Base-by-base conservation (phyloP, 2,329 filamentous ascomycete genomes). In the Grosmannia penicillata region DNA sequence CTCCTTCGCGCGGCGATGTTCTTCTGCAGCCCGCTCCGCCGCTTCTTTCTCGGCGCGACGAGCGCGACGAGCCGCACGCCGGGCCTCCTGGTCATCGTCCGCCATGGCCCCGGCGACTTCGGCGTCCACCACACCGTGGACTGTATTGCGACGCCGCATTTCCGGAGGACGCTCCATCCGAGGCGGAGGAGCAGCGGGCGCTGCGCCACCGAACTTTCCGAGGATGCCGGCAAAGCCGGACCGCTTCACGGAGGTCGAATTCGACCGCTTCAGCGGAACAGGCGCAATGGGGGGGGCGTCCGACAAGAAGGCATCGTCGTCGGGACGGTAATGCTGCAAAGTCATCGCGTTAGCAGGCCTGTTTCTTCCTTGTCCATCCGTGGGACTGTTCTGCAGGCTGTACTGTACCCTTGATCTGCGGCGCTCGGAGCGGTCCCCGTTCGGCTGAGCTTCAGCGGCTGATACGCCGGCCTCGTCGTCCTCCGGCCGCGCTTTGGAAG, bases 311-410 rank as follows among this genome's bases (percentile, higher is more conserved):
- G 72, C 60, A 48, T 78, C 74, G 35, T 79, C 73, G 46, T 81
- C 76, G 42, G 74, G 69, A 40, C 77, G 62, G 21, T 73, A 63
- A 59, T 80, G 78, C 43, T 78, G 70, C 53, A 73, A 66, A 23
- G 8, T n/a, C 27, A 18, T 22, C 24, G 10, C 6, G 4, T 7
- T 17, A 33, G 37, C 25, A 42, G 37, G 17, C 26, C 14, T 13
- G 10, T 8, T 11, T n/a, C 15, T 9, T 18, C n/a, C 18, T 9
- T 19, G n/a, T n/a, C 14, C 6, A 13, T 9, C 8, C 15, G 25
- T n/a, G n/a, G 13, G n/a, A 24, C 15, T 21, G 8, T 21, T 15
- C 8, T n/a, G 18, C 26, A 10, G 11, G 26, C n/a, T 27, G 10
- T 37, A 5, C 15, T 43, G 46, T 58, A 66, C 64, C 58, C 61